Evolutionary conservation across 139 green algal genomes (phyloP).

Genomic region (Chlorella sp.): DNA sequence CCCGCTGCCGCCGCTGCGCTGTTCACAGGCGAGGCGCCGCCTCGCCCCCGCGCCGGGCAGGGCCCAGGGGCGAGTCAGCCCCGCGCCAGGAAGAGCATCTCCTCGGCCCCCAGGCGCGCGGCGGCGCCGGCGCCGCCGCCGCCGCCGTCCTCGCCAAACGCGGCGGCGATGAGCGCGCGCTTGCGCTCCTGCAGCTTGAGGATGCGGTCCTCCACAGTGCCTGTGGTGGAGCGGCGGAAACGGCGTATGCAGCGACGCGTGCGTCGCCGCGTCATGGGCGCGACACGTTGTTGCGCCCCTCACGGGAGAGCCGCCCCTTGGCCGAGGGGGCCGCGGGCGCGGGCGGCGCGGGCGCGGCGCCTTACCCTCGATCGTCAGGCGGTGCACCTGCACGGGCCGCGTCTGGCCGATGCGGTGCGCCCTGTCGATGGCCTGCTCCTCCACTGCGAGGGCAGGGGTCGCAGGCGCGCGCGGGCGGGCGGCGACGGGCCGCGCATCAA

Average conservation of each 20-base stretch:
- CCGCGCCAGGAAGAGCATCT: slow-evolving; percentile 64
- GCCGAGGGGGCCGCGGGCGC: background rate
- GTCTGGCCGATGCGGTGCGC: slow-evolving; percentile 89
- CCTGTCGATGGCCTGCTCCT: slow-evolving; percentile 93
- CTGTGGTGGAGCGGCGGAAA: slow-evolving; percentile 11
- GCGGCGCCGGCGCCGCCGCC: slow-evolving; percentile 5
- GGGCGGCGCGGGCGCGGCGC: background rate
- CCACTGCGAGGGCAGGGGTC: no score
- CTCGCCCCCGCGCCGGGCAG: no score
- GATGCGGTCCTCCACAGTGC: slow-evolving; percentile 84
- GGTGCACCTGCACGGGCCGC: slow-evolving; percentile 71
- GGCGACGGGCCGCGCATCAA: no score
- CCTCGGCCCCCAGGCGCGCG: slow-evolving; percentile 54
- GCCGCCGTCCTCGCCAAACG: slow-evolving; percentile 51
- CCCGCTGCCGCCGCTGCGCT: no score
- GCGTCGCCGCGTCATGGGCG: no score
- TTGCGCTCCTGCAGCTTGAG: slow-evolving; percentile 73
- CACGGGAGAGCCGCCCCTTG: background rate
- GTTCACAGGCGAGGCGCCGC: no score
- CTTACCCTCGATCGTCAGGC: slow-evolving; percentile 64
- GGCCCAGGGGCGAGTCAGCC: no score
- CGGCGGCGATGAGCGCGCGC: slow-evolving; percentile 56
- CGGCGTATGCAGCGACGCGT: background rate
- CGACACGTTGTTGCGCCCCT: background rate
- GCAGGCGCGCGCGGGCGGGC: no score